Conservation (phyloP, 2,329 filamentous ascomycete genomes). For the Monosporascus ibericus region DNA sequence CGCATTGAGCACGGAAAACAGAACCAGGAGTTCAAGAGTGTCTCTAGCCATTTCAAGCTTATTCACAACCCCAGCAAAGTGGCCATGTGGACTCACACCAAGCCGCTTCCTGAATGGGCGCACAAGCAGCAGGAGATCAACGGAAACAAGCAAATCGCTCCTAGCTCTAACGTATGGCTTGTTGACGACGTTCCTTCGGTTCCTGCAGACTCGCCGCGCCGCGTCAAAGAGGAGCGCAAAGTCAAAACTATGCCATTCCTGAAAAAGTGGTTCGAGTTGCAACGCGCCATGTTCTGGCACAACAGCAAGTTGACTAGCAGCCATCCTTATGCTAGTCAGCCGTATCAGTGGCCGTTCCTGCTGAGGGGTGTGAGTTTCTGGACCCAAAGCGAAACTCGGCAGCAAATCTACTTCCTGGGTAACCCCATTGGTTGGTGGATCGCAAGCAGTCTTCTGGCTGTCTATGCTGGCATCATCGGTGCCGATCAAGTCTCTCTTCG, state of each 20-base stretch:
- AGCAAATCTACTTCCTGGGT: constrained; percentile 98
- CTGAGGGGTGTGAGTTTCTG: constrained; percentile 97
- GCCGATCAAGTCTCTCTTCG: constrained; percentile 92
- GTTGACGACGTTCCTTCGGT: constrained; percentile 87
- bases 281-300: constrained; percentile 98
- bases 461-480: constrained; percentile 85
- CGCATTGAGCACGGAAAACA: constrained; percentile 81
- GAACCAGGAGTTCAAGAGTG: constrained; percentile 78
- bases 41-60: constrained; percentile 91
- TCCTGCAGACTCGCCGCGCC: constrained; percentile 62
- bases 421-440: constrained; percentile 99
- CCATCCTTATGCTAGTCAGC: constrained; percentile 91
- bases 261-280: constrained; percentile 91
- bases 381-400: constrained; percentile 89
- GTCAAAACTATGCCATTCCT: constrained; percentile 84
- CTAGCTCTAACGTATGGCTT: constrained; percentile 90
- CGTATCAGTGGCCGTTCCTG: constrained; percentile 97
- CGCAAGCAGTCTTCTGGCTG: constrained; percentile 82
- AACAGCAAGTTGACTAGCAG: constrained; percentile 97
- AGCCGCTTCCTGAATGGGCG: constrained; percentile 92
- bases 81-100: constrained; percentile 98
- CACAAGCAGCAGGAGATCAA: constrained; percentile 99
- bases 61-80: constrained; percentile 93
- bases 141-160: constrained; percentile 90
- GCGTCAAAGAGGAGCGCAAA: constrained; percentile 68